Percentiles rank a stretch among this genome's conserved stretches.
These are phyloP conservation scores for Blyttiomyces sp. DNA, from an alignment of 371 early-diverging fungal species.

Conservation along the genomic window DNA sequence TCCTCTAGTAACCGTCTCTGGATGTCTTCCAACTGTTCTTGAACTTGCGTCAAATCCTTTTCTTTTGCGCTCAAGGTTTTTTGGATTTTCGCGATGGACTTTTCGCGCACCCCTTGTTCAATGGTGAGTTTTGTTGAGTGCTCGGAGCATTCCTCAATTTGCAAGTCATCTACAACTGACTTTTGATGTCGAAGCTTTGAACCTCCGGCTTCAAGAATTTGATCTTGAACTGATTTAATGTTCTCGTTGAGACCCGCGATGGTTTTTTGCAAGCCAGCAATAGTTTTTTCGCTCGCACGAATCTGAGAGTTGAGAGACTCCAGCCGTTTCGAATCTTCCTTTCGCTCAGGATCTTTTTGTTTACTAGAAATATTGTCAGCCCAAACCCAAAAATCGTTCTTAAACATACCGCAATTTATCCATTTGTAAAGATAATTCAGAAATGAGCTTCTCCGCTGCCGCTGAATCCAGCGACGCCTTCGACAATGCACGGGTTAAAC, in stretches of 20 bases:
- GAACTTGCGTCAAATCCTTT: slow-evolving; percentile 60
- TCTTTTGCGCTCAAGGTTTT: slow-evolving; percentile 64
- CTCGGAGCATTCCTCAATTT: slow-evolving; percentile 62
- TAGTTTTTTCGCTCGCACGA: too few species aligned
- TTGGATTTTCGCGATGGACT: slow-evolving; percentile 65
- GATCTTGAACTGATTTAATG: slow-evolving; percentile 69
- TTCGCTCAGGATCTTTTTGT: background rate
- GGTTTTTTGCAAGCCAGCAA: slow-evolving; percentile 23
- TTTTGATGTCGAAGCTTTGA: slow-evolving; percentile 81
- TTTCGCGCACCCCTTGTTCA: slow-evolving; percentile 67
- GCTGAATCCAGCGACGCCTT: slow-evolving; percentile 69
- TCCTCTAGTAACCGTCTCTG: slow-evolving; percentile 35
- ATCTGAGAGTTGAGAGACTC: too few species aligned
- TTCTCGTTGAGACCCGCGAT: too few species aligned
- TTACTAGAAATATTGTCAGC: too few species aligned
- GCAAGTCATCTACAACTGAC: slow-evolving; percentile 76
- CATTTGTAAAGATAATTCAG: too few species aligned
- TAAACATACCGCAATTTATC: too few species aligned
- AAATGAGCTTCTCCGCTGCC: slow-evolving; percentile 51
- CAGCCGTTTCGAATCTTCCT: too few species aligned
- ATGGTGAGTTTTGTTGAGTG: slow-evolving; percentile 66
- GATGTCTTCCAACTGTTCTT: slow-evolving; percentile 48
- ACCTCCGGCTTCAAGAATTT: slow-evolving; percentile 89
- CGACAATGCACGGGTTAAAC: slow-evolving; percentile 57
- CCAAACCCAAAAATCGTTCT: too few species aligned